Evolutionary conservation across 176 grass and related monocot species (phyloP), one percentile per base, ranked within the genome.

Genomic region (Aechmea fasciata): DNA sequence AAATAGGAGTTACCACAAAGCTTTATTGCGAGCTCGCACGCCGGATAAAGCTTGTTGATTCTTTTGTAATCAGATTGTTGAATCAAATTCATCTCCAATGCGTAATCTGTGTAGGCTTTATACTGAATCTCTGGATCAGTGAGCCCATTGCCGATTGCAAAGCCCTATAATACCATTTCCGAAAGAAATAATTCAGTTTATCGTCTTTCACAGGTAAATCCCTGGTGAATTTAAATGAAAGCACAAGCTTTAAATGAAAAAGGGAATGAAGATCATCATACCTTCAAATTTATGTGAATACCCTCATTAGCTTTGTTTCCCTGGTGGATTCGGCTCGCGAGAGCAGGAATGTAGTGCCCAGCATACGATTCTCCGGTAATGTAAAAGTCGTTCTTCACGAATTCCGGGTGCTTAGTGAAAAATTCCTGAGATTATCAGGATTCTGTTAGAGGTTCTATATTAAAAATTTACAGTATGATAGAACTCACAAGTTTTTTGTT

Each of bases 341-440:
- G 86, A 79, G 94, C 89, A 28, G 94, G 94, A 85, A 97, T 85
- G 72, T 92, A 97, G 82, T 97, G 94, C 49, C 94, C 94, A 73
- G 94, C 94, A 77, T 92, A 97, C 51, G 94, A 97, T 62, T 97
- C 94, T 74, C 94, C 94, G 9, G 94, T 93, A 78, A 97, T 90
- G 29, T 75, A 93, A 52, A 97, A 97, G 64, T 97, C 86, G 24
- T 97, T 93, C 10, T 78, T 82, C 33, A 50, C 74, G 68, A 83
- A 84, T 18, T 97, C 89, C 1, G 89, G 86, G 52, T 97, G 94
- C 70, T 92, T 92, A 70, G 78, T 71, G 57, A 93, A 97, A 74
- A 97, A 97, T 9, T 79, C 89, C 89, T 97, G 74, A 69, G 62
- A 61, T 61, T 19, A 61, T 18, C 9, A 61, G 52, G 52, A 61